phyloP scores from a whole-genome alignment of 306 rosid genomes.

The Pyrus betulifolia region DNA sequence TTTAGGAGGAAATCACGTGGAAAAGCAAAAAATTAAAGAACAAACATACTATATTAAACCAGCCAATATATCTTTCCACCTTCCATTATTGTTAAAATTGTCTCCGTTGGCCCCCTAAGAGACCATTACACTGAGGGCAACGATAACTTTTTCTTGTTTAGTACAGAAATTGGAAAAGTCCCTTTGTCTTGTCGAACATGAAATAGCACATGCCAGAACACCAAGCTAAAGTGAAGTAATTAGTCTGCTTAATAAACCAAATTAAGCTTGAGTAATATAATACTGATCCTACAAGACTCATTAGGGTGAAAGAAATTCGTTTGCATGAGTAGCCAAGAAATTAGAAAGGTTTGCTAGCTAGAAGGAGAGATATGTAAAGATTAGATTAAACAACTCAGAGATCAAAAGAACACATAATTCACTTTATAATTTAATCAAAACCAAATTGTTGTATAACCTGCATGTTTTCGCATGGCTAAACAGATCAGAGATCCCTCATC shows the following conservation, averaged over 20 bases:
- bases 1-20: conserved; percentile 26
- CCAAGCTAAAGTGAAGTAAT: background rate
- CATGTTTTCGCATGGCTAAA: background rate
- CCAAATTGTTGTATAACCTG: background rate
- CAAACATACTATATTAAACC: background rate
- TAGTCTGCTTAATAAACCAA: background rate
- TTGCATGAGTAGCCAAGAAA: background rate
- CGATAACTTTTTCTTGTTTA: background rate
- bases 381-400: background rate
- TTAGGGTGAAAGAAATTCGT: background rate
- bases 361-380: background rate
- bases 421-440: background rate
- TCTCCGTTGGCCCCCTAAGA: background rate
- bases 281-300: background rate
- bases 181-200: background rate
- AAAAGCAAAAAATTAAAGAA: conserved; percentile 16
- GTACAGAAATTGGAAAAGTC: background rate
- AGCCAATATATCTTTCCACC: background rate
- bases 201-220: too few relatives aligned
- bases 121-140: background rate
- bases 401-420: background rate
- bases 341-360: background rate
- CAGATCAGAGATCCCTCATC: background rate
- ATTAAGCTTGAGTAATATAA: background rate
- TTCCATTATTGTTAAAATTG: background rate